Evolutionary conservation across 768 basidiomycete genomes (phyloP), one percentile per base, ranked within the genome.

Genomic region (Serendipita sp.): DNA sequence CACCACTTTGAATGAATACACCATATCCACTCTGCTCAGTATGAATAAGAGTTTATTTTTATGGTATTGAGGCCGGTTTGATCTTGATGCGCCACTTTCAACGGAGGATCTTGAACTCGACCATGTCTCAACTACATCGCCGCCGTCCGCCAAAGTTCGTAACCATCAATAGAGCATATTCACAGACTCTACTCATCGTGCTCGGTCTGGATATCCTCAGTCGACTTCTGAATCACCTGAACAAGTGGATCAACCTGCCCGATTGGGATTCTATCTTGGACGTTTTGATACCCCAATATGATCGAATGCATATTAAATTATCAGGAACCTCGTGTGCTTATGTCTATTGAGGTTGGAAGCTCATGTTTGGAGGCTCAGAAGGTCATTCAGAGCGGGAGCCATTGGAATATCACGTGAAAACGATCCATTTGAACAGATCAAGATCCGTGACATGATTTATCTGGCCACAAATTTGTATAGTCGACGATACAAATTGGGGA

Each of bases 311-410:
- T n/a, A n/a, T n/a, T n/a, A n/a, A n/a, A n/a, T n/a, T n/a, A n/a
- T n/a, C n/a, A n/a, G n/a, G n/a, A n/a, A n/a, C n/a, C n/a, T n/a
- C n/a, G n/a, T n/a, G n/a, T n/a, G n/a, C n/a, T n/a, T n/a, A n/a
- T n/a, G n/a, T n/a, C n/a, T n/a, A n/a, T n/a, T n/a, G n/a, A n/a
- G n/a, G n/a, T n/a, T n/a, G n/a, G n/a, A n/a, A n/a, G n/a, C n/a
- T n/a, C n/a, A n/a, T n/a, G n/a, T n/a, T n/a, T n/a, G 38, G 34
- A 14, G 14, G 34, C 62, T 93, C 13, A 64, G 72, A 0, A 67
- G 69, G 31, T 76, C 97, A 24, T 76, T 97, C 7, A 92, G 91
- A 0, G 95, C 89, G 3, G 95, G 95, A 11, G 95, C 85, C 84
- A 68, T 65, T 90, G 5, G 94, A 89, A 88, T 79, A 89, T 65